Base-by-base conservation (phyloP, 768 basidiomycete species). In the Tephrocybe sp. region DNA sequence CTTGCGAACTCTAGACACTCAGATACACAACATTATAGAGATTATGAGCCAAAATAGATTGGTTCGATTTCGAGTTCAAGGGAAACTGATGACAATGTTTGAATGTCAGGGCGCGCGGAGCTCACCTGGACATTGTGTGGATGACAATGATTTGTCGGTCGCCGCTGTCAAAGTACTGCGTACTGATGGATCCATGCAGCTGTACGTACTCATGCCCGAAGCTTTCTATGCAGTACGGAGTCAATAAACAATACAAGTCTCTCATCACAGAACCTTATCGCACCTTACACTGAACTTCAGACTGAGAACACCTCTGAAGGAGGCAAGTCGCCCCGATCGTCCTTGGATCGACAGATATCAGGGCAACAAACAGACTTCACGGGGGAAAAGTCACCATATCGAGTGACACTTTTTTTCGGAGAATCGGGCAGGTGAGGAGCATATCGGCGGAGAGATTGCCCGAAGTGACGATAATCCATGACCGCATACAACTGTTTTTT, bases 381-480 rank as follows among this genome's bases (percentile, higher is more conserved):
- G 29, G 52, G 52, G 44, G 48, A 50, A 23, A 42, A 22, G 12
- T 53, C 44, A 44, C 19, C 46, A 53, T 47, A 53, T 57, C 38
- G 42, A 45, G 52, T 16, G 11, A 50, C n/a, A n/a, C n/a, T 37
- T 15, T 19, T 18, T 40, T 39, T 34, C 48, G 40, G 41, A 30
- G 40, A 42, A 50, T 50, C 50, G 42, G 55, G 47, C 13, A 52
- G 43, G 47, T 42, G 5, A 21, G 30, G 19, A 38, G 42, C 47
- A 25, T 42, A 56, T 42, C 41, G 31, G 27, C 29, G 45, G 55
- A 40, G 30, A 34, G 36, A 47, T 42, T 18, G 12, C 16, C 42
- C 31, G 37, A 48, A 43, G 37, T 37, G n/a, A n/a, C n/a, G n/a
- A 37, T 24, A 42, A 42, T 34, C n/a, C 33, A 41, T 50, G 49